A percentile compares a stretch with the other conserved stretches of the same genome.
Evolutionary conservation across 495 filamentous ascomycete species (phyloP).

Genomic region (Oidiodendron maius): DNA sequence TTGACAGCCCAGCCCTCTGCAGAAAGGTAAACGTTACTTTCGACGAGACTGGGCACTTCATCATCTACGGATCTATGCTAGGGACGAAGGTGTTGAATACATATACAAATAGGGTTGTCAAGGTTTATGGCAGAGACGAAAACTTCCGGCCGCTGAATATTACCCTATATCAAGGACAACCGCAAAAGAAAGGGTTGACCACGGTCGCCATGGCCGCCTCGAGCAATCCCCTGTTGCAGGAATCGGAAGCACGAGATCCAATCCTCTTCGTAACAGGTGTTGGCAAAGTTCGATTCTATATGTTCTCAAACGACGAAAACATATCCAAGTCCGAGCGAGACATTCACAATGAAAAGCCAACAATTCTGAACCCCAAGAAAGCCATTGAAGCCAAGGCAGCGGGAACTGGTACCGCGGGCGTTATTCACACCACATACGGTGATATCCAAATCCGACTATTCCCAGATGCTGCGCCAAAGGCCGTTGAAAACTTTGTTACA

Average conservation of each 20-base stretch:
- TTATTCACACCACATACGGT: constrained; percentile 88
- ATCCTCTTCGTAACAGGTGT: constrained; percentile 80
- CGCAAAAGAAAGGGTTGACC: constrained; percentile 82
- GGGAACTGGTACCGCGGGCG: constrained; percentile 71
- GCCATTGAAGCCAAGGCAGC: constrained; percentile 49
- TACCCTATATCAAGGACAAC: constrained; percentile 90
- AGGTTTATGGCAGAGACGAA: constrained; percentile 84
- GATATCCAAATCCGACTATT: constrained; percentile 94
- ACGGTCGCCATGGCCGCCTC: constrained; percentile 98
- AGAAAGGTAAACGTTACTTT: constrained; percentile 81
- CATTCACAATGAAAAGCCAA: constrained; percentile 91
- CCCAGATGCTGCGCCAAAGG: constrained; percentile 85
- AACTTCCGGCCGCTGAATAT: constrained; percentile 76
- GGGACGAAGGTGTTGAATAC: constrained; percentile 94
- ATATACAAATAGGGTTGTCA: constrained; percentile 83
- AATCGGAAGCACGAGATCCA: constrained; percentile 87
- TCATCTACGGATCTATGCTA: constrained; percentile 86
- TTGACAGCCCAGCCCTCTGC: constrained; percentile 59
- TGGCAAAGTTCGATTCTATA: constrained; percentile 92
- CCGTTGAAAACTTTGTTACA: constrained; percentile 98
- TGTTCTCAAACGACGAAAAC: constrained; percentile 88
- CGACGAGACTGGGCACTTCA: constrained; percentile 92
- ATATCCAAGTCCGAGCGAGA: constrained; percentile 83
- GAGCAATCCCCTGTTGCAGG: constrained; percentile 85
- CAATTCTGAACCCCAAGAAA: constrained; percentile 40